Conservation (phyloP, 371 early-diverging fungal genomes). For the Nematocida parisii region DNA sequence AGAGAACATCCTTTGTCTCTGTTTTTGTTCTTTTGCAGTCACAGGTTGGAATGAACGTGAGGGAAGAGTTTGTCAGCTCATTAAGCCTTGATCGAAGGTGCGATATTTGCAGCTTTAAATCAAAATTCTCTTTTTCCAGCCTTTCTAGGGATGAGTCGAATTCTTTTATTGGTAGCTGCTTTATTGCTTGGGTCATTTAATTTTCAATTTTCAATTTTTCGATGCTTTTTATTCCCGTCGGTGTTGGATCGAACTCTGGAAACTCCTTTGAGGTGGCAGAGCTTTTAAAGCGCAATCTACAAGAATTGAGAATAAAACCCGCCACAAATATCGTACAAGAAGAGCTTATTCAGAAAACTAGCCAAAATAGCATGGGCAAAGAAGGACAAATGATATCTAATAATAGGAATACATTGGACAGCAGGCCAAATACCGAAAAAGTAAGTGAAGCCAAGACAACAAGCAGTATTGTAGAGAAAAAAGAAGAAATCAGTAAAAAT, state of each 20-base stretch:
- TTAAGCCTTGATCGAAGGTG: conserved; percentile 33
- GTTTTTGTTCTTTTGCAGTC: conserved; percentile 48
- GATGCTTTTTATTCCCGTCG: conserved; percentile 59
- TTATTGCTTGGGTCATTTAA: conserved; percentile 3
- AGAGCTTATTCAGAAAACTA: too few species aligned
- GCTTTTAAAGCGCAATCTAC: conserved; percentile 32
- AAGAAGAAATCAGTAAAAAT: too few species aligned
- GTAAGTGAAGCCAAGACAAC: too few species aligned
- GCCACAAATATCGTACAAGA: background rate
- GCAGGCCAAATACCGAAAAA: too few species aligned
- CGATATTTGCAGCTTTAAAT: conserved; percentile 51
- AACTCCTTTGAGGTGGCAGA: conserved; percentile 55
- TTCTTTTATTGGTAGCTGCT: conserved; percentile 28
- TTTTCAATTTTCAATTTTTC: conserved; percentile 27
- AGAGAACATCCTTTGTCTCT: conserved; percentile 41
- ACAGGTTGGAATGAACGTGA: conserved; percentile 41
- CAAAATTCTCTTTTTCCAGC: conserved; percentile 54
- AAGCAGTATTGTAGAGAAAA: too few species aligned
- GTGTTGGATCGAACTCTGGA: conserved; percentile 67
- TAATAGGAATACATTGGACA: too few species aligned
- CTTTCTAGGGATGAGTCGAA: conserved; percentile 28
- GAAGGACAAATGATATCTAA: too few species aligned
- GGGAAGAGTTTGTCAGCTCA: conserved; percentile 44
- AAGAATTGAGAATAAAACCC: background rate
- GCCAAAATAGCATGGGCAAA: too few species aligned